phyloP scores from a whole-genome alignment of 1,139 yeast species.

The Magnusiomyces suaveolens region DNA sequence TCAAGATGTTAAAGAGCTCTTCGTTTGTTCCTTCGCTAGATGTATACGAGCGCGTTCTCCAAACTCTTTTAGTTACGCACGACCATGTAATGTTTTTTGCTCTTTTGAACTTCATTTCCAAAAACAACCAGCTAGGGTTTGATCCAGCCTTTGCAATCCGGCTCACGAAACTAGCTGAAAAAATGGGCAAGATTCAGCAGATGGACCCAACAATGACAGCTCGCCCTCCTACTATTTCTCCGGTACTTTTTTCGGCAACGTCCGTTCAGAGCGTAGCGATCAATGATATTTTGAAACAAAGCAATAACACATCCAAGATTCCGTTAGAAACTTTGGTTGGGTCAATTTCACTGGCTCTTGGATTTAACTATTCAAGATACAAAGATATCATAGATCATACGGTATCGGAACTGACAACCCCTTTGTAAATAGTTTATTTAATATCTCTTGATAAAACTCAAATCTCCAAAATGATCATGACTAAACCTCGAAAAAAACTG shows the following conservation, averaged over 20 bases:
- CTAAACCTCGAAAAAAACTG: too few relatives aligned
- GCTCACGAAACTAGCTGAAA: constrained; percentile 1
- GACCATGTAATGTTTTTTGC: neutral
- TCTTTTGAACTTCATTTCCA: neutral
- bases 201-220: neutral
- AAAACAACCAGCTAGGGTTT: neutral
- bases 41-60: neutral
- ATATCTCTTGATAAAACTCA: too few relatives aligned
- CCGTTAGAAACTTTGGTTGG: neutral
- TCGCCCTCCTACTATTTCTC: neutral
- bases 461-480: too few relatives aligned
- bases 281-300: neutral
- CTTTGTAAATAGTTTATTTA: neutral
- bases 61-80: neutral
- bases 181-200: neutral
- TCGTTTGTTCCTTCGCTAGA: neutral
- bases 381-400: neutral
- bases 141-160: neutral
- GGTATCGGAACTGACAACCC: neutral
- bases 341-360: neutral
- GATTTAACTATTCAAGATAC: neutral
- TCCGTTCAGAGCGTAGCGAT: neutral
- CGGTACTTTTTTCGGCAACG: neutral
- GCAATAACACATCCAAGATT: neutral
- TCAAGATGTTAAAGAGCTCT: neutral